These are phyloP conservation scores for Aspergillus ellipticus DNA, from an alignment of 495 filamentous ascomycete species.

Conservation along the genomic window DNA sequence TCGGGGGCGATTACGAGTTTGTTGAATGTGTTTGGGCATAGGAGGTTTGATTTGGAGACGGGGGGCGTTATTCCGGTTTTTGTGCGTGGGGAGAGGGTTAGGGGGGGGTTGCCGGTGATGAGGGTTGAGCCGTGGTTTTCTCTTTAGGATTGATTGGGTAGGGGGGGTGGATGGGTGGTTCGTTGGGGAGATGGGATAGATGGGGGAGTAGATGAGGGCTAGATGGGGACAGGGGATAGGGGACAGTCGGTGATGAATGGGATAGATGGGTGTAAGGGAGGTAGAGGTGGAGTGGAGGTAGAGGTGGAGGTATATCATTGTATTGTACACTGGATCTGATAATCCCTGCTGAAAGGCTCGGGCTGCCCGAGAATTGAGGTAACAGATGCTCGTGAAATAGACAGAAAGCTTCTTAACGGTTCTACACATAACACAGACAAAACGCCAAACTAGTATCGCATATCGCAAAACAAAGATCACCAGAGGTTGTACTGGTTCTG, in stretches of 20 bases:
- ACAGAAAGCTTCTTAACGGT: slow-evolving; percentile 17
- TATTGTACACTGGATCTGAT: slow-evolving; percentile 18
- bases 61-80: slow-evolving; percentile 71
- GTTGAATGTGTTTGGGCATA: slow-evolving; percentile 59
- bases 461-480: slow-evolving; percentile 52
- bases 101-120: slow-evolving; percentile 26
- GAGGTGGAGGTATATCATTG: slow-evolving; percentile 16
- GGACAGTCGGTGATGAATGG: too few species aligned
- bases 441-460: slow-evolving; percentile 13
- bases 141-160: slow-evolving; percentile 10
- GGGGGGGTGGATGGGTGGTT: background rate
- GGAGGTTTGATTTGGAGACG: slow-evolving; percentile 60
- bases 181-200: background rate
- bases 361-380: too few species aligned
- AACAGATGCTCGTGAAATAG: slow-evolving; percentile 16
- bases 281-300: too few species aligned
- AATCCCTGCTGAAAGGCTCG: too few species aligned
- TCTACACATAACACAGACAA: slow-evolving; percentile 16
- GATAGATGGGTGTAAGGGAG: too few species aligned
- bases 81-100: slow-evolving; percentile 49
- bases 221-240: too few species aligned
- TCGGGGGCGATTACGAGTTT: slow-evolving; percentile 63
- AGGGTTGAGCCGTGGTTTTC: slow-evolving; percentile 33
- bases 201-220: background rate
- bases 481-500: slow-evolving; percentile 88